phyloP scores from a whole-genome alignment of 2,329 filamentous ascomycete species.

The Colletotrichum caudatum region DNA sequence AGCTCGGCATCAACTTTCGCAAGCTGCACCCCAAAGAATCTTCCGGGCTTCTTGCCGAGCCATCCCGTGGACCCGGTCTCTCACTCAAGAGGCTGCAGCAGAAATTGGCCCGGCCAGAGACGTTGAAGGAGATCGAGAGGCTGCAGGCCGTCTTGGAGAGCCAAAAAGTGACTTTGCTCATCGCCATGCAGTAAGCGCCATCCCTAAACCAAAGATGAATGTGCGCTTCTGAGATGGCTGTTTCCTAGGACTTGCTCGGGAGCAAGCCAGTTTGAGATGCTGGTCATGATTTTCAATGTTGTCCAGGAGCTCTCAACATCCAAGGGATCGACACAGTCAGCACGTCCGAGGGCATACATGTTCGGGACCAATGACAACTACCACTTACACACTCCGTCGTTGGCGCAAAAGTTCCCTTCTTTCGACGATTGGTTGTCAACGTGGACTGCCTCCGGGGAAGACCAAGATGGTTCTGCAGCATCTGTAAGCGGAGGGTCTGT shows the following conservation, averaged over 20 bases:
- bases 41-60: too few relatives aligned
- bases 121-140: constrained; percentile 5
- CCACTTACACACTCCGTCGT: not conserved
- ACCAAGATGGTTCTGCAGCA: not conserved
- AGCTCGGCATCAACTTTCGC: not conserved
- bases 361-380: not conserved
- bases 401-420: not conserved
- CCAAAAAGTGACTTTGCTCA: constrained; percentile 14
- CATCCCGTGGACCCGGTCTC: not conserved
- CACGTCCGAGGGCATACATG: not conserved
- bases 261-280: not conserved
- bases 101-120: not conserved
- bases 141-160: constrained; percentile 4
- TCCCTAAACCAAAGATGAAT: too few relatives aligned
- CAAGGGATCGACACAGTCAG: not conserved
- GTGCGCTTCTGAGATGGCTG: not conserved
- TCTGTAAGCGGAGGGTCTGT: not conserved
- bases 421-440: not conserved
- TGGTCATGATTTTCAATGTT: not conserved
- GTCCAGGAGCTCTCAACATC: not conserved
- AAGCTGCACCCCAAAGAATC: not conserved
- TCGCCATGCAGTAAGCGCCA: constrained; percentile 14
- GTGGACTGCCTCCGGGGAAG: not conserved
- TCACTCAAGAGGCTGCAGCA: not conserved
- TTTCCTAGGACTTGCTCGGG: not conserved